These are phyloP conservation scores for Porcisia hertigi DNA, from an alignment of 208 protist species.

Conservation along the genomic window DNA sequence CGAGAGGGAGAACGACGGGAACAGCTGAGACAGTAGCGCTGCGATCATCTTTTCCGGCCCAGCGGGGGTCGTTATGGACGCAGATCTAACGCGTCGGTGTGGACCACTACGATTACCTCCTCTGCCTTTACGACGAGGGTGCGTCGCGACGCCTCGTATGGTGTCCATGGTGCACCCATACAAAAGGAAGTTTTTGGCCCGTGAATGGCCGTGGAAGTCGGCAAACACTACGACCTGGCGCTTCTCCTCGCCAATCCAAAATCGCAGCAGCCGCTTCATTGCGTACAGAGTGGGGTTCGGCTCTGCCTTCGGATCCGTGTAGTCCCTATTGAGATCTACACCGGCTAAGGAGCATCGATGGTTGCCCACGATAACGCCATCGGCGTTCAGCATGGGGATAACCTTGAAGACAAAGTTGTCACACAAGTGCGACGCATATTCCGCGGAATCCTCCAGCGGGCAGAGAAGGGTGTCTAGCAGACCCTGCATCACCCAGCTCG, in stretches of 20 bases:
- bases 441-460: constrained; percentile 9
- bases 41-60: constrained; percentile 81
- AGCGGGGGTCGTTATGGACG: constrained; percentile 19
- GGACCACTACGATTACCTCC: not conserved
- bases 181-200: constrained; percentile 94
- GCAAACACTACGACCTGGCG: constrained; percentile 85
- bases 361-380: constrained; percentile 98
- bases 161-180: constrained; percentile 90
- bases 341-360: constrained; percentile 95
- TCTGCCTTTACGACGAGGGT: not conserved
- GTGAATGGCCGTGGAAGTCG: constrained; percentile 96
- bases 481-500: constrained; percentile 96
- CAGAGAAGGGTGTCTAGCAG: constrained; percentile 87
- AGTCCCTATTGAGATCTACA: constrained; percentile 96
- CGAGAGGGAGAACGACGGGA: constrained; percentile 67
- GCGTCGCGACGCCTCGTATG: constrained; percentile 20
- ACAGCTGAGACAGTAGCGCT: constrained; percentile 49
- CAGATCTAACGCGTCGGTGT: constrained; percentile 3
- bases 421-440: constrained; percentile 40
- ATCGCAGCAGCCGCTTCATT: constrained; percentile 73
- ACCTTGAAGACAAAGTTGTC: constrained; percentile 93
- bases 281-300: constrained; percentile 86
- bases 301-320: constrained; percentile 59
- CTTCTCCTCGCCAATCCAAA: constrained; percentile 65
- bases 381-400: constrained; percentile 98